Evolutionary conservation across 257 asterid genomes (phyloP), one percentile per base, ranked within the genome.

Genomic region (Solanum sejunctum): DNA sequence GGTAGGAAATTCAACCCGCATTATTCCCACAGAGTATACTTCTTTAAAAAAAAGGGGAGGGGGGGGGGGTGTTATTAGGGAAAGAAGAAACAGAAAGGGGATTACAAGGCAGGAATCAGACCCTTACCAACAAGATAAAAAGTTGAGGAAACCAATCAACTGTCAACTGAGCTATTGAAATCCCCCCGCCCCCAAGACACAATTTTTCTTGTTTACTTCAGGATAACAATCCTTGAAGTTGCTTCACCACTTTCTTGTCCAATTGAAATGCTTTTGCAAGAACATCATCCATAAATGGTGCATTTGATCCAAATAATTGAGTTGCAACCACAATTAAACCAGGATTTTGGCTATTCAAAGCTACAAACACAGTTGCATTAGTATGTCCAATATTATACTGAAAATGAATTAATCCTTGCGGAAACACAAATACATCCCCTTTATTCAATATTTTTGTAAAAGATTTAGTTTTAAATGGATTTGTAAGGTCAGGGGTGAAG

Each of bases 241-340:
- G 32, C 10, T 23, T 12, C n/a, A 41, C 73, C 7, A 82, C 49
- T 58, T 82, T 39, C 43, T 82, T 61, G 17, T 82, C 84, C 26
- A 82, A 26, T 45, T 64, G 84, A 3, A 82, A 82, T 61, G 77
- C 84, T 61, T 82, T 82, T 69, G 84, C n/a, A 64, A 82, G 61
- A 82, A 43, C 84, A 61, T 82, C 84, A 10, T 61, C 77, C 0
- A 28, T 21, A 21, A 82, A 21, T n/a, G 75, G 84, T 28, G 61
- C 77, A 17, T 21, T 66, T 41, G 84, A 21, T 15, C 84, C 84
- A 61, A 82, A 82, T 1, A 32, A 3, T 41, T 23, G 16, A 45
- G 26, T 82, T 3, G 47, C 45, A 13, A 82, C 75, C 60, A 41
- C 39, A 49, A n/a, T 41, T 43, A 82, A 7, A 3, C 84, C 84